Evolutionary conservation across 1,284 basidiomycete species (phyloP).

Genomic region (Garcileccinum viscosum): DNA sequence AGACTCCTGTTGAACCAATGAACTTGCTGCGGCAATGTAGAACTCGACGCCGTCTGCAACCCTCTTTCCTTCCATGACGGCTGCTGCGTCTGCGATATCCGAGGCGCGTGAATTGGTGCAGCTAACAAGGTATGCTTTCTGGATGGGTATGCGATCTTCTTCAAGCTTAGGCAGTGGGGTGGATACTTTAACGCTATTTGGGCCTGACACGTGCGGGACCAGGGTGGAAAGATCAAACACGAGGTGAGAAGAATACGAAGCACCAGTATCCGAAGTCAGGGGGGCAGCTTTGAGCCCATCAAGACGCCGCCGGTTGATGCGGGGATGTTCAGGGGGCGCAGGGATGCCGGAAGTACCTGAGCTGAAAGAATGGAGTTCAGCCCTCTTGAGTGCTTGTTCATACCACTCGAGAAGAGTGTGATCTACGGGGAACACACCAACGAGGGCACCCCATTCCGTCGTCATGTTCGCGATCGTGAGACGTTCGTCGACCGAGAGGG

Average conservation of each 20-base stretch:
- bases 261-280: constrained; percentile 78
- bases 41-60: constrained; percentile 94
- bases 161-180: constrained; percentile 88
- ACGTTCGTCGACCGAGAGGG: constrained; percentile 88
- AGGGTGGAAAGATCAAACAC: constrained; percentile 93
- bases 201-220: constrained; percentile 94
- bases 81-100: constrained; percentile 91
- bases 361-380: constrained; percentile 83
- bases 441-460: constrained; percentile 98
- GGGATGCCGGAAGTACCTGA: constrained; percentile 58
- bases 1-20: constrained; percentile 88
- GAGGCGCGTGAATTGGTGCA: constrained; percentile 98
- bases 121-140: constrained; percentile 98
- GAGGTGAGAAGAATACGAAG: constrained; percentile 88
- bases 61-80: constrained; percentile 84
- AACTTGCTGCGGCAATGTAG: constrained; percentile 95
- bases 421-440: constrained; percentile 95
- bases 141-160: constrained; percentile 78
- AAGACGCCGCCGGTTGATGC: constrained; percentile 82
- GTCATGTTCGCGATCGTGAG: constrained; percentile 99
- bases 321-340: constrained; percentile 81
- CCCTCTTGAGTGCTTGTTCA: constrained; percentile 75
- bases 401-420: constrained; percentile 88
- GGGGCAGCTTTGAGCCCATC: constrained; percentile 64
- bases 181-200: constrained; percentile 96